Evolutionary conservation across 192 early-diverging fungal genomes (phyloP).

Genomic region (Allomyces javanicus): DNA sequence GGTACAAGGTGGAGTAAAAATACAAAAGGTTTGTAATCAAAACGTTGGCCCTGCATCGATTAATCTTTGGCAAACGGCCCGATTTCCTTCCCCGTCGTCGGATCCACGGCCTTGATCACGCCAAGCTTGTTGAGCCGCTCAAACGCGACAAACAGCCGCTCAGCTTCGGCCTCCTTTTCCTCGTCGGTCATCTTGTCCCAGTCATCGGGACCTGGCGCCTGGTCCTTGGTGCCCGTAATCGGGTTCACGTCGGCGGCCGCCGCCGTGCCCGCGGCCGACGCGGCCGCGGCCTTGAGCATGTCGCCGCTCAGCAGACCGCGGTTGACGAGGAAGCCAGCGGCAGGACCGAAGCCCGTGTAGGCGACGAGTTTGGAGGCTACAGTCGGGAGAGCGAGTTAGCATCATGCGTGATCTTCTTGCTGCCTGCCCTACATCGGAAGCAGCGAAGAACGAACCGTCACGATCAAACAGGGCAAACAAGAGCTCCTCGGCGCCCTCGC

Average conservation of each 20-base stretch:
- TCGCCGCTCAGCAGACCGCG: conserved; percentile 8
- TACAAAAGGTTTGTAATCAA: too few species aligned
- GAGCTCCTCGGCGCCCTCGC: conserved; percentile 38
- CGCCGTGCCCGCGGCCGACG: neutral
- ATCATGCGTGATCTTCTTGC: neutral
- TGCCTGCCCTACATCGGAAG: neutral
- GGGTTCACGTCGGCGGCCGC: conserved; percentile 43
- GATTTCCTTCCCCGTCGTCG: conserved; percentile 5
- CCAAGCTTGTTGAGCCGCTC: conserved; percentile 83
- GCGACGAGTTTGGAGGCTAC: conserved; percentile 17
- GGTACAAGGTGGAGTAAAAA: neutral
- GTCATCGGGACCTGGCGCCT: conserved; percentile 10
- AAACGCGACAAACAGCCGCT: conserved; percentile 80
- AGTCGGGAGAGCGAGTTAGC: neutral
- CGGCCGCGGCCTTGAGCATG: neutral
- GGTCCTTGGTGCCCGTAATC: conserved; percentile 62
- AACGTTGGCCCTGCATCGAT: too few species aligned
- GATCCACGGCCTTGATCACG: conserved; percentile 61
- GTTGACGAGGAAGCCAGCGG: conserved; percentile 32
- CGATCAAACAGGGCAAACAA: conserved; percentile 49
- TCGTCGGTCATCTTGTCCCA: conserved; percentile 65
- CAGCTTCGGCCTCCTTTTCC: conserved; percentile 88
- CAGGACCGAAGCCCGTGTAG: conserved; percentile 32
- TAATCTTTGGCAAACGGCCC: neutral
- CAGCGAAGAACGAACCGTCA: conserved; percentile 24